A percentile compares a stretch with the other conserved stretches of the same genome.
Conservation (phyloP, 352 stramenopile genomes). For the Blastocystis sp. region DNA sequence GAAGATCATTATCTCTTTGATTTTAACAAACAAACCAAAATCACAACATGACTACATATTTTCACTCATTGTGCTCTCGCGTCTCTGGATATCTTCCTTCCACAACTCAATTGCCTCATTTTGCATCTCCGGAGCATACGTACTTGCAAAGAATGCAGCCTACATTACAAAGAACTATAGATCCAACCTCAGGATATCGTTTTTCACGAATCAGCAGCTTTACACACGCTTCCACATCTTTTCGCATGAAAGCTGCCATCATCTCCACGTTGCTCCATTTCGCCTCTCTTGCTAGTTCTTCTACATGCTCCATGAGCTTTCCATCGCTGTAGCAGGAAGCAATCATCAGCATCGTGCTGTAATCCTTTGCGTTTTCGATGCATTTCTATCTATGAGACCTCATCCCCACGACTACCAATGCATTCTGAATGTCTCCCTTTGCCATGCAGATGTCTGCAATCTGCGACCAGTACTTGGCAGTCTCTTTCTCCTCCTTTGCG, state of each 20-base stretch:
- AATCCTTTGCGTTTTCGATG: conserved; percentile 20
- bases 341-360: conserved; percentile 51
- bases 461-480: conserved; percentile 56
- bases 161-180: background rate
- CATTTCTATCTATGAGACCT: background rate
- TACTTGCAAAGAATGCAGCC: conserved; percentile 39
- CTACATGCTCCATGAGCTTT: conserved; percentile 5
- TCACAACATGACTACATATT: background rate
- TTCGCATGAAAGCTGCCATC: conserved; percentile 39
- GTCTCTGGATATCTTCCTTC: conserved; percentile 10
- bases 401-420: background rate
- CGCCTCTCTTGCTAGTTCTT: background rate
- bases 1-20: background rate
- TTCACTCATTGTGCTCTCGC: background rate
- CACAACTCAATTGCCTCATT: conserved; percentile 20
- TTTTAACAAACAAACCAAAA: background rate
- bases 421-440: conserved; percentile 48
- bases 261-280: conserved; percentile 16
- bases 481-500: background rate
- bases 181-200: conserved; percentile 33
- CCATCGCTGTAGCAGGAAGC: conserved; percentile 48
- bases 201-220: background rate
- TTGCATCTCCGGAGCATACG: conserved; percentile 10
- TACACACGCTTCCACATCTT: conserved; percentile 31
- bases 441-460: conserved; percentile 20